Conservation (phyloP, 202 grass and related monocot species). For the Digitaria exilis region DNA sequence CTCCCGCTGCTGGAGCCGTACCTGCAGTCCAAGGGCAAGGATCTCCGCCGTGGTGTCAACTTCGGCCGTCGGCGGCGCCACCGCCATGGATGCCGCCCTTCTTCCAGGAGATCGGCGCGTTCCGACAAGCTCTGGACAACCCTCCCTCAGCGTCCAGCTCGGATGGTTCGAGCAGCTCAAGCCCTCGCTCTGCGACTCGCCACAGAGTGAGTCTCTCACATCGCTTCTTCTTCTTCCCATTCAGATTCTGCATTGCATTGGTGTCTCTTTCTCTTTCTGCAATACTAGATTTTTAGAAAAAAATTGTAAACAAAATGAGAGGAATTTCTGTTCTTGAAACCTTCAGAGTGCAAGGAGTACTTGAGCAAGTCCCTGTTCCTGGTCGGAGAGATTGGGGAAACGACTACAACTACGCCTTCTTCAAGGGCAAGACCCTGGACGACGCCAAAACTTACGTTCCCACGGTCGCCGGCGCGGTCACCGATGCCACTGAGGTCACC, state of each 20-base stretch:
- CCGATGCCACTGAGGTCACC: constrained; percentile 62
- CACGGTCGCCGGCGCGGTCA: constrained; percentile 56
- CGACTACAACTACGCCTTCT: constrained; percentile 87
- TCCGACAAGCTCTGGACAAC: constrained; percentile 69
- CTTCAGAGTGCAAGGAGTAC: constrained; percentile 70
- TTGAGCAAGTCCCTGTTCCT: constrained; percentile 78
- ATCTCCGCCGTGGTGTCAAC: constrained; percentile 67
- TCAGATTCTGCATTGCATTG: no score
- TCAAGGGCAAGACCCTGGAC: constrained; percentile 66
- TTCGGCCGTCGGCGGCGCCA: constrained; percentile 84
- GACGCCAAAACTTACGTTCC: constrained; percentile 76
- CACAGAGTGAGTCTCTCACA: constrained; percentile 42
- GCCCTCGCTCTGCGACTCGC: constrained; percentile 65
- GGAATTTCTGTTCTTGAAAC: neutral
- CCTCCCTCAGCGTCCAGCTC: constrained; percentile 71
- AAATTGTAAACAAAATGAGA: no score
- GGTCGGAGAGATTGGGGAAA: constrained; percentile 91
- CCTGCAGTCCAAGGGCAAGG: constrained; percentile 48
- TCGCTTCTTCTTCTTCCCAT: neutral
- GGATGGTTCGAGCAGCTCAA: constrained; percentile 79
- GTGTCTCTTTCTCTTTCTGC: no score
- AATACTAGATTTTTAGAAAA: no score
- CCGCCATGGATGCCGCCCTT: constrained; percentile 73
- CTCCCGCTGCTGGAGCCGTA: constrained; percentile 74
- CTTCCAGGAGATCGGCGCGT: constrained; percentile 66